Base-by-base conservation (phyloP, 345 rosid species). In the Ricinus communis region DNA sequence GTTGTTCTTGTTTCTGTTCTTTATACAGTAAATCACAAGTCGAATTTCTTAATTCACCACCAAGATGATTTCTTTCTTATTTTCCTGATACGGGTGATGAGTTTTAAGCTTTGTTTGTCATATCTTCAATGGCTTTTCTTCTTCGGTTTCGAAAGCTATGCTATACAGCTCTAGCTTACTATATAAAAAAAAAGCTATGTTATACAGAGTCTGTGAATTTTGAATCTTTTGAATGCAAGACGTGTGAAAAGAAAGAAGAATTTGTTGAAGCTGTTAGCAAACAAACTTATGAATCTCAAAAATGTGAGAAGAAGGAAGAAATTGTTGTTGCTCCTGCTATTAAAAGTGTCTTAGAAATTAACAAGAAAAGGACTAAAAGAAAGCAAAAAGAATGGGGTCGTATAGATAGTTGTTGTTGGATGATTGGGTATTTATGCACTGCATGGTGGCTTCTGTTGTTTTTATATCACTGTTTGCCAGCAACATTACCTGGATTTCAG, bases 381-480 rank as follows among this genome's bases (percentile, higher is more conserved):
- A 65, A 79, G 67, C 22, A 46, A 0, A 71, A 43, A 71, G 80
- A 77, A 81, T 83, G 93, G 85, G 81, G 85, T 65, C 83, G 87
- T 27, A 9, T 88, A 11, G 88, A 88, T 33, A 71, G 71, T 8
- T 87, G 96, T 66, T 91, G 85, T 51, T 85, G 91, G 91, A 38
- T 70, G 12, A 81, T 88, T 59, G 96, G 97, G 7, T 88, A 71
- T 71, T 10, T 85, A 40, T 91, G 89, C 78, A 78, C 85, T 10
- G 62, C 80, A 30, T 89, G 91, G 93, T 86, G 93, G 91, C 77
- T 88, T 11, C 80, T 89, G 8, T 50, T 89, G 67, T 83, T 88
- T 49, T 57, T 87, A 40, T 86, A 76, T 80, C 74, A 84, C 69
- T 82, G 80, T 30, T 72, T 88, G 50, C 88, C 89, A 4, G 80